phyloP scores from a whole-genome alignment of 1,284 basidiomycete species.

The Trametes polyzona region DNA sequence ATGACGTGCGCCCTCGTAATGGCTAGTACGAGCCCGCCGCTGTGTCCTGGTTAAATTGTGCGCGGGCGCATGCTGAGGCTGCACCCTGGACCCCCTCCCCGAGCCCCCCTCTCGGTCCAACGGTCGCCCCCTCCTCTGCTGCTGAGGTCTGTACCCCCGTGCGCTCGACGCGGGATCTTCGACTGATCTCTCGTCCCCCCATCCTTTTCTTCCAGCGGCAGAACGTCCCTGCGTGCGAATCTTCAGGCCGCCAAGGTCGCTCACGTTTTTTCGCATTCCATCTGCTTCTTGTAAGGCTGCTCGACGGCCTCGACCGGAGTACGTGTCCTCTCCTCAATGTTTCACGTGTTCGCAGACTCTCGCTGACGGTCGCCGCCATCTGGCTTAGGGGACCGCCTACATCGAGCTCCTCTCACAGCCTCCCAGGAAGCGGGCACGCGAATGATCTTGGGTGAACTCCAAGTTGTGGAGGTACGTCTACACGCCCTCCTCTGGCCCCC shows the following conservation, averaged over 20 bases:
- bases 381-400: constrained; percentile 23
- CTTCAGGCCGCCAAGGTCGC: constrained; percentile 33
- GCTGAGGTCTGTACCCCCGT: background rate
- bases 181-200: background rate
- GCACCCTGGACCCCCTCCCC: constrained; percentile 6
- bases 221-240: constrained; percentile 20
- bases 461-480: constrained; percentile 33
- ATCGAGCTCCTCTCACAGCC: constrained; percentile 39
- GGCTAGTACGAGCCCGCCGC: background rate
- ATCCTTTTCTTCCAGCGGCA: constrained; percentile 7
- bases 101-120: background rate
- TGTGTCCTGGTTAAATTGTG: background rate
- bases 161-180: background rate
- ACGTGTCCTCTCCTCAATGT: constrained; percentile 4
- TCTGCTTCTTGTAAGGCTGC: constrained; percentile 48
- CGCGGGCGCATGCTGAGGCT: background rate
- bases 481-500: background rate
- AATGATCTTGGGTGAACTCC: constrained; percentile 33
- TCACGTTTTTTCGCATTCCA: constrained; percentile 41
- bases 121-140: background rate
- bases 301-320: constrained; percentile 41
- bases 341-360: too few species aligned
- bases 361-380: background rate
- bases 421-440: constrained; percentile 36
- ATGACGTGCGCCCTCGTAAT: constrained; percentile 3